Evolutionary conservation across 257 asterid species (phyloP).

Genomic region (Verbascum thapsus): DNA sequence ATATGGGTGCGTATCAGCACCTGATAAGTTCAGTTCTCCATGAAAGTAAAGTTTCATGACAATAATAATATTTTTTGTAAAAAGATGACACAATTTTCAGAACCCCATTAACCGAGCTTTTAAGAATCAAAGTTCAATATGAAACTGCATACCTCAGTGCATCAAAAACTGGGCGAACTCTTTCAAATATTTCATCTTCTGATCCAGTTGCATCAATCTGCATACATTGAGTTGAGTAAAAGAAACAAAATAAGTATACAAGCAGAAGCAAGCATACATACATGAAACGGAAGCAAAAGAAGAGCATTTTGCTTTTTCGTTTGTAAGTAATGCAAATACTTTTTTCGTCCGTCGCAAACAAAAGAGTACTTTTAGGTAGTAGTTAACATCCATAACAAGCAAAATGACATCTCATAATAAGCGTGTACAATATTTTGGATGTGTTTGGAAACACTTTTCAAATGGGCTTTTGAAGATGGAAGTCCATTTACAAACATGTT

Average conservation of each 20-base stretch:
- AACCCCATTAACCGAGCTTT: not conserved
- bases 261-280: slow-evolving; percentile 8
- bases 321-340: slow-evolving; percentile 4
- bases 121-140: not conserved
- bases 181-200: slow-evolving; percentile 80
- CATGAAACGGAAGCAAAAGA: slow-evolving; percentile 17
- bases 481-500: too few relatives aligned
- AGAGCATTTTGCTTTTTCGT: slow-evolving; percentile 1
- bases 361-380: slow-evolving; percentile 10
- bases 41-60: too few relatives aligned
- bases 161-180: slow-evolving; percentile 67
- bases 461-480: too few relatives aligned
- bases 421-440: too few relatives aligned
- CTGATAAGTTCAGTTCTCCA: too few relatives aligned
- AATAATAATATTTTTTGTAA: too few relatives aligned
- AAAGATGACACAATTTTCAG: too few relatives aligned
- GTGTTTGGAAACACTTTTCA: too few relatives aligned
- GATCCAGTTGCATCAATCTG: slow-evolving; percentile 92
- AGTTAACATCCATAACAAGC: slow-evolving; percentile 11
- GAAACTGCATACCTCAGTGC: slow-evolving; percentile 51
- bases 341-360: slow-evolving; percentile 23
- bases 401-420: slow-evolving; percentile 19
- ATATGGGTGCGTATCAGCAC: too few relatives aligned
- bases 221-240: slow-evolving; percentile 26
- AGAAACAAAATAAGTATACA: slow-evolving; percentile 23